Evolutionary conservation across 352 stramenopile species (phyloP).

Genomic region (Globisporangium paddicum): DNA sequence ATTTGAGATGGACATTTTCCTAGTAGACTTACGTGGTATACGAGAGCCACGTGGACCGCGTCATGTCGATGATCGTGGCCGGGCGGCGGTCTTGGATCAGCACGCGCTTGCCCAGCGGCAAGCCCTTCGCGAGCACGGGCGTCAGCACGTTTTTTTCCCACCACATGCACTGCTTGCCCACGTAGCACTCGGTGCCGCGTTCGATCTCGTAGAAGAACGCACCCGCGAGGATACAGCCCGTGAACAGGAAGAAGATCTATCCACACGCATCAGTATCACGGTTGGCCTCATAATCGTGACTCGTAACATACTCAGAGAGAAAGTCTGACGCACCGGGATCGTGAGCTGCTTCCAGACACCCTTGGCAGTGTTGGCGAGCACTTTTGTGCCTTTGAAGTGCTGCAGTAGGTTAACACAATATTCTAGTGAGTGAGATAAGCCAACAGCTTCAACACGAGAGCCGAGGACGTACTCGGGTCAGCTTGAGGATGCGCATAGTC

Average conservation of each 20-base stretch:
- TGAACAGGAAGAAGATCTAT: slow-evolving; percentile 76
- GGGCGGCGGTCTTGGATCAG: slow-evolving; percentile 51
- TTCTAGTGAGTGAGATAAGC: background rate
- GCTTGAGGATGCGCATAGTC: slow-evolving; percentile 70
- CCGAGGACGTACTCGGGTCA: slow-evolving; percentile 37
- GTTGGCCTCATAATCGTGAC: too few species aligned
- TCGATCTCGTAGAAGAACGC: slow-evolving; percentile 75
- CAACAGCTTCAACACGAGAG: too few species aligned
- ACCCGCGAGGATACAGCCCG: slow-evolving; percentile 52
- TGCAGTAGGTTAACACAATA: slow-evolving; percentile 7
- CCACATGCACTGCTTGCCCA: slow-evolving; percentile 48
- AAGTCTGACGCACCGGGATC: slow-evolving; percentile 40
- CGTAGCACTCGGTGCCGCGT: slow-evolving; percentile 60
- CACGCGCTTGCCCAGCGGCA: slow-evolving; percentile 54
- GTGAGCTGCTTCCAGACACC: slow-evolving; percentile 50
- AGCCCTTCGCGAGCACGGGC: slow-evolving; percentile 20
- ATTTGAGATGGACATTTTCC: background rate
- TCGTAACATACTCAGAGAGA: too few species aligned
- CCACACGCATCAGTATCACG: too few species aligned
- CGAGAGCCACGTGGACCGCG: slow-evolving; percentile 65
- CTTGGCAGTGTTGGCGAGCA: slow-evolving; percentile 54
- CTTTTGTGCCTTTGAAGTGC: slow-evolving; percentile 64
- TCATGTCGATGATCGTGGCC: slow-evolving; percentile 62
- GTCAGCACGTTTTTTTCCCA: slow-evolving; percentile 56
- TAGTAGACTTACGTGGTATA: slow-evolving; percentile 40